Evolutionary conservation across 148 eudicot genomes (phyloP).

Genomic region (Fagopyrum homotropicum): DNA sequence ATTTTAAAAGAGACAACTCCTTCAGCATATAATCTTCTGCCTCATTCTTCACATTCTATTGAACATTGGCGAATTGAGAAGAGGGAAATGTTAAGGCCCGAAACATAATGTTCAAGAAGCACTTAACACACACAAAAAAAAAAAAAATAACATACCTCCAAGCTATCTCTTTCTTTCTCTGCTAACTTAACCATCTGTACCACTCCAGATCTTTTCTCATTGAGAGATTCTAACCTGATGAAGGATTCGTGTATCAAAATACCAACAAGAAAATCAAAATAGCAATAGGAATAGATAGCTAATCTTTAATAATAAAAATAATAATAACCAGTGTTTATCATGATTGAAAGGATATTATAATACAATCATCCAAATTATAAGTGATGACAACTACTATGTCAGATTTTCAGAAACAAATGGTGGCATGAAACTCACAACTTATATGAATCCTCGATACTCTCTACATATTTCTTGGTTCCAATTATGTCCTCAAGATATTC

Average conservation of each 20-base stretch:
- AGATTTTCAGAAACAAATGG: background rate
- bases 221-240: slow-evolving; percentile 69
- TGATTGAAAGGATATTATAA: background rate
- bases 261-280: background rate
- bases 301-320: background rate
- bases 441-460: slow-evolving; percentile 76
- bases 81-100: background rate
- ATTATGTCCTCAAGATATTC: slow-evolving; percentile 88
- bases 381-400: background rate
- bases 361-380: slow-evolving; percentile 1
- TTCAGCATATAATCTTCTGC: slow-evolving; percentile 94
- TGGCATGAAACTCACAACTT: slow-evolving; percentile 60
- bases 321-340: background rate
- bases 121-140: background rate
- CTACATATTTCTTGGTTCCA: slow-evolving; percentile 89
- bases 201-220: slow-evolving; percentile 88
- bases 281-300: background rate
- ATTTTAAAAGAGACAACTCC: slow-evolving; percentile 69
- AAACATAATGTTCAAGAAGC: background rate
- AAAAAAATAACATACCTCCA: slow-evolving; percentile 46
- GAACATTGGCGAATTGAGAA: background rate
- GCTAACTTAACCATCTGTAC: slow-evolving; percentile 98
- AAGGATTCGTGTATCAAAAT: background rate
- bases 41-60: slow-evolving; percentile 84
- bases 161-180: slow-evolving; percentile 85